Evolutionary conservation across 768 basidiomycete genomes (phyloP).

Genomic region (Lactarius psammicola): DNA sequence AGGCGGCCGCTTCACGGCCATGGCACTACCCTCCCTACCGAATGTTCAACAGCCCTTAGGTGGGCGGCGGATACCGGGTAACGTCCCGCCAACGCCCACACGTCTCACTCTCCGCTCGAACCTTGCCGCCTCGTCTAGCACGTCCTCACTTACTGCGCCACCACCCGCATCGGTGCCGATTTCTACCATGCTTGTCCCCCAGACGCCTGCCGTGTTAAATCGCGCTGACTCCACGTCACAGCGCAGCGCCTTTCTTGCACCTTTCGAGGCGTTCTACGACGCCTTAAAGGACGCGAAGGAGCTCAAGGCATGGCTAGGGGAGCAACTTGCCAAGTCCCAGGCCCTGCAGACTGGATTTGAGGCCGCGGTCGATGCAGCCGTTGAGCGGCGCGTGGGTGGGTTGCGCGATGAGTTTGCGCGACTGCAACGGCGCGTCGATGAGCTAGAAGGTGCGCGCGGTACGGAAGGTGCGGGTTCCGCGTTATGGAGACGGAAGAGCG

Average conservation of each 20-base stretch:
- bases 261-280: conserved; percentile 84
- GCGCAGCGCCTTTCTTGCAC: conserved; percentile 75
- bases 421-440: conserved; percentile 64
- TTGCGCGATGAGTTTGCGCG: conserved; percentile 60
- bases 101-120: conserved; percentile 28
- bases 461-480: conserved; percentile 3
- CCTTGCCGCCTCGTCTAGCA: conserved; percentile 29
- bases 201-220: conserved; percentile 65
- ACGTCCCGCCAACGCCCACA: conserved; percentile 29
- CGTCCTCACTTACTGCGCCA: conserved; percentile 25
- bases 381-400: conserved; percentile 58
- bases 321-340: conserved; percentile 67
- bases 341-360: conserved; percentile 55
- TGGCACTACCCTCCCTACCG: conserved; percentile 28
- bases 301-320: conserved; percentile 71
- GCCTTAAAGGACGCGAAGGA: conserved; percentile 77
- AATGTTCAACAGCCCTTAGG: conserved; percentile 22
- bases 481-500: conserved; percentile 30
- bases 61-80: conserved; percentile 25
- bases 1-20: conserved; percentile 37
- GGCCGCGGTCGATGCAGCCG: conserved; percentile 55
- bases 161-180: conserved; percentile 64
- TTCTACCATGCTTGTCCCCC: conserved; percentile 60
- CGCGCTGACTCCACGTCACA: conserved; percentile 59
- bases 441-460: conserved; percentile 55